Base-by-base conservation (phyloP, 2,329 filamentous ascomycete genomes). In the Cladobotryum mycophilum region DNA sequence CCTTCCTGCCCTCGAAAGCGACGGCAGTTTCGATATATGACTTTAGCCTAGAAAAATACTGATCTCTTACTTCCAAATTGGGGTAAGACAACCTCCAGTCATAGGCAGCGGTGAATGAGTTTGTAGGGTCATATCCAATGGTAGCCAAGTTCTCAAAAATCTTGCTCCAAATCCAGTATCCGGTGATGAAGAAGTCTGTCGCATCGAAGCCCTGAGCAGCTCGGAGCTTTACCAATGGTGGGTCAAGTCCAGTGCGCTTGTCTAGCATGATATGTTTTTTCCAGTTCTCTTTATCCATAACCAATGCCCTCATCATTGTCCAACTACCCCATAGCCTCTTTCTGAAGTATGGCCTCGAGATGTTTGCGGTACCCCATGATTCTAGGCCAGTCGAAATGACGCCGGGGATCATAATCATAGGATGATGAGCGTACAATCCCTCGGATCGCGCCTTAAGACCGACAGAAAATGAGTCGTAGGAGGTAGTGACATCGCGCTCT, bases 111-210 rank as follows among this genome's bases (percentile, higher is more conserved):
- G 82, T 86, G 60, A 79, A 86, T 3, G 81, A 83, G 60, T 83
- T 86, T 33, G 80, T 84, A 20, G 93, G 92, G 64, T 99, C 93
- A 66, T 99, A 99, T 13, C 93, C 93, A 52, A 99, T 87, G 0
- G 90, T 93, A 0, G 93, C 93, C 47, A 99, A 75, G 63, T 99
- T 99, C 70, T 99, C 93, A 45, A 99, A 77, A 54, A 99, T 96
- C 71, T 97, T 97, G 71, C 89, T 96, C 91, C 91, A 96, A 54
- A 99, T 97, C 93, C 93, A 99, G 70, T 99, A 99, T 9, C 83
- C 84, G 0, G 84, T 86, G 55, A 87, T 86, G 69, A 95, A 93
- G 73, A 99, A 99, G 70, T 99, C 93, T 11, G 93, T 91, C 2
- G 93, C 93, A 68, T 99, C 93, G 61, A 99, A 99, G 2, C 93